Evolutionary conservation across 768 basidiomycete genomes (phyloP), one percentile per base, ranked within the genome.

Genomic region (Scleroderma bovista): DNA sequence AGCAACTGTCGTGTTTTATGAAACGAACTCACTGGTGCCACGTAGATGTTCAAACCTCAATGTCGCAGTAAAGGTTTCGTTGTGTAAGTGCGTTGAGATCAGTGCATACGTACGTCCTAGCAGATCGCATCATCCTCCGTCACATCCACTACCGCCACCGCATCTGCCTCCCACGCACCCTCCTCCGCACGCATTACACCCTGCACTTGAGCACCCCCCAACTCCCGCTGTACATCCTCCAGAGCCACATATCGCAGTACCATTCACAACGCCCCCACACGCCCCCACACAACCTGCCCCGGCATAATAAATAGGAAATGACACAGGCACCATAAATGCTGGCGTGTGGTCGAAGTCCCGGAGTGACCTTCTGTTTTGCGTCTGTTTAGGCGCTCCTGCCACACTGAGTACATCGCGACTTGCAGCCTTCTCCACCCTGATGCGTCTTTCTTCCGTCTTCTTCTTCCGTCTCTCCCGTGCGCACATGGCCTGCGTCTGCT

Each of bases 251-350:
- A 37, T 6, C 33, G 23, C 24, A n/a, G n/a, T n/a, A 9, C 50
- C 44, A 48, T 51, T 12, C 23, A 49, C 20, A 16, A 47, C 46
- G 16, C 23, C 49, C 15, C 41, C 52, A 20, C 29, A 38, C 8
- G 50, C 60, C 12, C 17, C 51, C 20, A 49, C 54, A 17, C 46
- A 56, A 3, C 65, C 63, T 29, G 26, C 26, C 47, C 55, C 59
- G 36, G 58, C 46, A 9, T 44, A 24, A 29, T 46, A 46, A 53
- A 54, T 68, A 44, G 61, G 69, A 20, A 74, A 37, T 47, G 75
- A 74, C 37, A 76, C 65, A 29, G 67, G 62, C 37, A 59, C 54
- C 44, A 77, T 60, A 55, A 77, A 77, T 32, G 74, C 68, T 22
- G 54, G 51, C 36, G 55, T 51, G 44, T 71, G 69, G 13, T 37